Percentiles rank a stretch among this genome's conserved stretches.
These are phyloP conservation scores for Syncephalastrum sp. DNA, from an alignment of 371 early-diverging fungal genomes.

Conservation along the genomic window DNA sequence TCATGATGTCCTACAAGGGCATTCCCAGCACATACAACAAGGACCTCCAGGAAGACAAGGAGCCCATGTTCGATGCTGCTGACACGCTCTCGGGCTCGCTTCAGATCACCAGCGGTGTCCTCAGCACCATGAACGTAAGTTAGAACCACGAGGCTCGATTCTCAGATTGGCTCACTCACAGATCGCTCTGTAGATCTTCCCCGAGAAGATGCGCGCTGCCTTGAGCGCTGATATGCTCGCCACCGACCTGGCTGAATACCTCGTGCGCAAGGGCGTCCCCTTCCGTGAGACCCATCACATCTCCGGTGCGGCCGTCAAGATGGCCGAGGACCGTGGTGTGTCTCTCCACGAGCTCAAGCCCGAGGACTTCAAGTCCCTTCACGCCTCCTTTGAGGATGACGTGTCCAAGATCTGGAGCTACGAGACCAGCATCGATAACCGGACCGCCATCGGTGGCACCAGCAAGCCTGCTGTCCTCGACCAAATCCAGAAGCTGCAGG, in stretches of 20 bases:
- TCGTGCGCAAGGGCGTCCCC: constrained; percentile 91
- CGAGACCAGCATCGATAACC: constrained; percentile 84
- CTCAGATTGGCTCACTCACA: neutral
- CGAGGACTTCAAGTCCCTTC: constrained; percentile 79
- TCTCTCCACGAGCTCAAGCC: constrained; percentile 71
- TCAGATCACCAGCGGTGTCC: constrained; percentile 87
- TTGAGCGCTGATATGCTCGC: constrained; percentile 95
- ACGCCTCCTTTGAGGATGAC: constrained; percentile 80
- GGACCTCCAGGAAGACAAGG: constrained; percentile 98
- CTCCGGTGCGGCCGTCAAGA: constrained; percentile 90
- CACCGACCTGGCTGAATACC: constrained; percentile 96
- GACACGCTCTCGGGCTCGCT: constrained; percentile 87
- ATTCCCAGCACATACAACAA: constrained; percentile 97
- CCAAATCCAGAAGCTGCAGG: constrained; percentile 76
- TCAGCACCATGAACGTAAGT: constrained; percentile 80
- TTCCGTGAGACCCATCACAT: constrained; percentile 98
- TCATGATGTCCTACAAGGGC: constrained; percentile 97
- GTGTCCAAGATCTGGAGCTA: constrained; percentile 82
- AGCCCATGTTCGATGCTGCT: constrained; percentile 93
- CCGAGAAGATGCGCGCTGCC: constrained; percentile 70
- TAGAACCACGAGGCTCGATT: neutral
- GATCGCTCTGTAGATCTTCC: constrained; percentile 51
- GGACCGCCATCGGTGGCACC: constrained; percentile 89
- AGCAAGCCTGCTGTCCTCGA: constrained; percentile 72
- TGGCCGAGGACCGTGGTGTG: constrained; percentile 84